Evolutionary conservation across 441 rosid species (phyloP).

Genomic region (California macrophylla): DNA sequence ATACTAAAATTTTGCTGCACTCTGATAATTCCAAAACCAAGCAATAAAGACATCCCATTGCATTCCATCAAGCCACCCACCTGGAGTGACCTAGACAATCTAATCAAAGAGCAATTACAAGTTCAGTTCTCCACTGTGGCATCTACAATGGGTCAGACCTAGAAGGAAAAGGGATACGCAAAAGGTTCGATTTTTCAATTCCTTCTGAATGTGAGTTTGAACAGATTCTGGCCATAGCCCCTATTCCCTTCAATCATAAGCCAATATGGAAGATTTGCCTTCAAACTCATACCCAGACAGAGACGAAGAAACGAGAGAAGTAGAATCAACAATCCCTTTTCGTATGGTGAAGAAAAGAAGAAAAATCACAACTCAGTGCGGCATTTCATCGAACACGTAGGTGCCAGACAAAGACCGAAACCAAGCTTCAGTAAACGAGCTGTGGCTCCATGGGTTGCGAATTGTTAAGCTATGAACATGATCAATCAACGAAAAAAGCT

Average conservation of each 20-base stretch:
- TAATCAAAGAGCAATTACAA: not conserved
- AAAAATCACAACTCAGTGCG: conserved; percentile 2
- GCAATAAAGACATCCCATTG: not conserved
- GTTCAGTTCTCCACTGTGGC: not conserved
- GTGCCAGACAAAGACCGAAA: conserved; percentile 10
- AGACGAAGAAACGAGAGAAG: no score
- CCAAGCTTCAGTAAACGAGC: not conserved
- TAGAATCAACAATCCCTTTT: not conserved
- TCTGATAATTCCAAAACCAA: not conserved
- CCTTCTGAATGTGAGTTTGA: not conserved
- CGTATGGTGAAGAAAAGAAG: not conserved
- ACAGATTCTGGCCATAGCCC: not conserved
- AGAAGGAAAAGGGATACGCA: no score
- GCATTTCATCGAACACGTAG: conserved; percentile 32
- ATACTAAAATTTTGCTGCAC: not conserved
- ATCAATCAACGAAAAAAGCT: not conserved
- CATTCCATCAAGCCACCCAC: not conserved
- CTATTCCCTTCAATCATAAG: not conserved
- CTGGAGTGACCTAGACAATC: not conserved
- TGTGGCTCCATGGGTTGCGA: not conserved
- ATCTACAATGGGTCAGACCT: not conserved
- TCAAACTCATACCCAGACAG: not conserved
- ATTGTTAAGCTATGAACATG: not conserved
- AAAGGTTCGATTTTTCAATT: not conserved
- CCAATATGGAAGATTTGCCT: not conserved